phyloP scores from a whole-genome alignment of 805 yeast genomes.

The Middelhovenomyces tepae region DNA sequence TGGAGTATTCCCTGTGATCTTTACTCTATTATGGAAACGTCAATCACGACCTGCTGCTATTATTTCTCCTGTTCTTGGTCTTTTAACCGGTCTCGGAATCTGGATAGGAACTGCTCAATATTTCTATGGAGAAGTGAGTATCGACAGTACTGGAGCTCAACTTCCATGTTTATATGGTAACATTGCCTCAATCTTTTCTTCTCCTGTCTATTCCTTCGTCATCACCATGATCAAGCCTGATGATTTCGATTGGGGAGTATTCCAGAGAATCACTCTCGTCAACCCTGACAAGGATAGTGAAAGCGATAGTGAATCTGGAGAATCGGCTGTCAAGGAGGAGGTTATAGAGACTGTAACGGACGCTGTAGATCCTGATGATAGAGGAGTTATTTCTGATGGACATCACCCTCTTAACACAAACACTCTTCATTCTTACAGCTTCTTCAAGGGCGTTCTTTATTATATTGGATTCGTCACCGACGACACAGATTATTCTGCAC shows the following conservation, averaged over 20 bases:
- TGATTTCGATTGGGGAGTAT: slow-evolving; percentile 29
- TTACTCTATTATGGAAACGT: slow-evolving; percentile 48
- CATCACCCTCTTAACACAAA: too few species aligned
- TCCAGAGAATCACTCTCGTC: slow-evolving; percentile 6
- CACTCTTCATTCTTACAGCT: too few species aligned
- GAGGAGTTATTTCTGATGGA: too few species aligned
- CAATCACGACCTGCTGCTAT: slow-evolving; percentile 8
- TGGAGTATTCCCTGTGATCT: slow-evolving; percentile 34
- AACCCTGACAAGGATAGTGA: slow-evolving; percentile 4
- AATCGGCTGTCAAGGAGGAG: too few species aligned
- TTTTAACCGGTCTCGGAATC: slow-evolving; percentile 8
- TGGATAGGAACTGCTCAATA: slow-evolving; percentile 21
- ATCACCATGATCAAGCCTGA: slow-evolving; percentile 32
- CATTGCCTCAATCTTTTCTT: slow-evolving; percentile 21
- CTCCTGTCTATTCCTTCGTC: slow-evolving; percentile 17
- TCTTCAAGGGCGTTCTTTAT: too few species aligned
- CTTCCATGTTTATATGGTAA: slow-evolving; percentile 21
- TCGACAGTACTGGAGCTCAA: slow-evolving; percentile 19
- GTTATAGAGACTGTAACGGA: too few species aligned
- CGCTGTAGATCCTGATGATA: too few species aligned
- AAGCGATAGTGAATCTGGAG: too few species aligned
- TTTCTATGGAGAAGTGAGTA: slow-evolving; percentile 20
- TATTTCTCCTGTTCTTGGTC: slow-evolving; percentile 9
- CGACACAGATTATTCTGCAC: slow-evolving; percentile 7
- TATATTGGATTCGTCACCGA: slow-evolving; percentile 6